These are phyloP conservation scores for Parastagonospora avenae DNA, from an alignment of 2,329 filamentous ascomycete species.

Conservation along the genomic window DNA sequence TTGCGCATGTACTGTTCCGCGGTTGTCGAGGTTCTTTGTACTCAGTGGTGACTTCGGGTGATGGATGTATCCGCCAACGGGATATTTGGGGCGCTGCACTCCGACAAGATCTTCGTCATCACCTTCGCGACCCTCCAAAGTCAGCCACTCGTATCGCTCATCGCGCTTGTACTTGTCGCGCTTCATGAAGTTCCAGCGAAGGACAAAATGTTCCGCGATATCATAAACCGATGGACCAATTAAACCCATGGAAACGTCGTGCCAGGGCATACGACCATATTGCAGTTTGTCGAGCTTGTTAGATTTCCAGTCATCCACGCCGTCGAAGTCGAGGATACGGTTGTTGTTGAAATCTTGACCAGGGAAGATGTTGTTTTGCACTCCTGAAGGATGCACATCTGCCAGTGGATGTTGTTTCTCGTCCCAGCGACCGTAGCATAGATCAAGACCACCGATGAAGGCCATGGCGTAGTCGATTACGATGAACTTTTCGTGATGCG, in stretches of 20 bases:
- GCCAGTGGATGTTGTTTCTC: constrained; percentile 81
- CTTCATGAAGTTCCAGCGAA: constrained; percentile 97
- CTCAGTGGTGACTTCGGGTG: constrained; percentile 76
- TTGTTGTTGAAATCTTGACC: constrained; percentile 99
- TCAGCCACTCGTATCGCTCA: constrained; percentile 80
- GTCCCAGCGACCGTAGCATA: constrained; percentile 97
- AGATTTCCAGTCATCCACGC: constrained; percentile 87
- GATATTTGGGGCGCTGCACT: constrained; percentile 86
- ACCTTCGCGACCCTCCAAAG: constrained; percentile 74
- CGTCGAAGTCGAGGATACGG: constrained; percentile 92
- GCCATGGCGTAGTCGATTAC: constrained; percentile 90
- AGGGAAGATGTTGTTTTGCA: constrained; percentile 84
- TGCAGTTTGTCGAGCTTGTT: constrained; percentile 92
- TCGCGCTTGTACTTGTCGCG: constrained; percentile 97
- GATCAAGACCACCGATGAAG: constrained; percentile 91
- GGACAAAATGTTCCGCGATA: constrained; percentile 91
- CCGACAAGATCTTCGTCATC: constrained; percentile 84
- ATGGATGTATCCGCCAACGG: constrained; percentile 83
- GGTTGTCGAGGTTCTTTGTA: constrained; percentile 62
- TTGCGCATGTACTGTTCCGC: constrained; percentile 80
- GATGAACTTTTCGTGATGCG: constrained; percentile 97
- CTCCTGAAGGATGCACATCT: constrained; percentile 84
- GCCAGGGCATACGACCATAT: constrained; percentile 96
- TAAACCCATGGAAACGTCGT: constrained; percentile 92
- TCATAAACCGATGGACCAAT: constrained; percentile 89